These are phyloP conservation scores for Punica granatum DNA, from an alignment of 345 rosid genomes.

Conservation along the genomic window DNA sequence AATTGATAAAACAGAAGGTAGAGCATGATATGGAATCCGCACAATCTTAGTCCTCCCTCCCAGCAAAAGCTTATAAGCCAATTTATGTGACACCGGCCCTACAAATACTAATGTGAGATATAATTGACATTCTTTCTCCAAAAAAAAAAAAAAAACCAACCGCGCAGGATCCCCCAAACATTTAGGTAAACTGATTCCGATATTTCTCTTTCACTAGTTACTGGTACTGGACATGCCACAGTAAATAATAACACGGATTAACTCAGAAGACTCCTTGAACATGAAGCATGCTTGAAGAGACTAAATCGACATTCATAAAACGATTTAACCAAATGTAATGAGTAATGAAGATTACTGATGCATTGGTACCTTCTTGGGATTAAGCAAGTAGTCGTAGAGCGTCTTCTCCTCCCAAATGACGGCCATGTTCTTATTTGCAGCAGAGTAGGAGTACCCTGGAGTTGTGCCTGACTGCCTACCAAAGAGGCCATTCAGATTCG, in stretches of 20 bases:
- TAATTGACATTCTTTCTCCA: no score
- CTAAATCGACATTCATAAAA: neutral
- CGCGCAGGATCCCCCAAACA: neutral
- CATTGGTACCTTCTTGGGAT: slow-evolving; percentile 70
- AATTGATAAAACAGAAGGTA: neutral
- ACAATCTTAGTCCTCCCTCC: neutral
- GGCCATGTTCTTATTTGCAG: slow-evolving; percentile 87
- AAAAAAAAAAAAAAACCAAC: no score
- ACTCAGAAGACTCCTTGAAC: neutral
- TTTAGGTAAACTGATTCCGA: neutral
- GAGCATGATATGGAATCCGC: neutral
- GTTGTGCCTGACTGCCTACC: slow-evolving; percentile 90
- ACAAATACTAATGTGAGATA: no score
- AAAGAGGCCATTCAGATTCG: slow-evolving; percentile 79
- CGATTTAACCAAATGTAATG: neutral
- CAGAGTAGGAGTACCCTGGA: slow-evolving; percentile 81
- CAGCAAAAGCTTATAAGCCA: no score
- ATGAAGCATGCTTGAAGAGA: neutral
- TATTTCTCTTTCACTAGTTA: no score
- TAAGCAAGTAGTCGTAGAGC: slow-evolving; percentile 74
- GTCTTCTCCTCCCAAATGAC: slow-evolving; percentile 83
- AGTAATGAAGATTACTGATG: no score
- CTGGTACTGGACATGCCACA: no score
- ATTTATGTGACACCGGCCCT: no score
- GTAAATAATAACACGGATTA: neutral